Base-by-base conservation (phyloP, 805 yeast genomes). In the Ogataea dorogensis region DNA sequence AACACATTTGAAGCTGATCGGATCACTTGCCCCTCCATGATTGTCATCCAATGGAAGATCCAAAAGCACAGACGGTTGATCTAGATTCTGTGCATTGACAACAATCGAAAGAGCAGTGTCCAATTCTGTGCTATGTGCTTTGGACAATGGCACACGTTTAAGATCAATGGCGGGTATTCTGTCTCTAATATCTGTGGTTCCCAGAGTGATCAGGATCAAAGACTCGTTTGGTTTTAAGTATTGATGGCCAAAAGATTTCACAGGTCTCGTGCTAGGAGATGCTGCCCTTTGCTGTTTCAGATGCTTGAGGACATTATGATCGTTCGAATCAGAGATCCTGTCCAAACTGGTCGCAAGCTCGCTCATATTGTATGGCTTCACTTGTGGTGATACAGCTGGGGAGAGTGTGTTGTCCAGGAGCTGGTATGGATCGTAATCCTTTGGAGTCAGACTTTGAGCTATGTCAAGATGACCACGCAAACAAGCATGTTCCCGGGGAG, bases 401-500 rank as follows among this genome's bases (percentile, higher is more conserved):
- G 60, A 55, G 5, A 35, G 7, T 3, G 43, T 33, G 11, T 42
- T 28, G 7, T 49, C 56, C 24, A 58, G 29, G 2, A 47, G 29
- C 9, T 47, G 48, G 33, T 57, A 54, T 1, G 67, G 63, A 32
- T 65, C 60, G 39, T 61, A 68, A 46, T 72, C 64, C 3, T 49
- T 39, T 1, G 85, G 85, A 19, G 69, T 69, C 37, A 91, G 64
- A 51, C 76, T 49, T 34, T 76, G 76, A 1, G 93, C 81, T 23
- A 86, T 74, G 2, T 66, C 70, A 40, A 89, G 63, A 57, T 88
- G 95, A 5, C 98, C 98, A 50, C 97, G 72, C 29, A 91, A 66
- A 31, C 86, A 81, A 0, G 97, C 96, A 59, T 91, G 98, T 53
- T 91, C 98, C 79, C 87, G 79, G n/a, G 98, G 96, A 13, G 87